Conservation (phyloP, 2,329 filamentous ascomycete genomes). For the Tolypocladium inflatum region DNA sequence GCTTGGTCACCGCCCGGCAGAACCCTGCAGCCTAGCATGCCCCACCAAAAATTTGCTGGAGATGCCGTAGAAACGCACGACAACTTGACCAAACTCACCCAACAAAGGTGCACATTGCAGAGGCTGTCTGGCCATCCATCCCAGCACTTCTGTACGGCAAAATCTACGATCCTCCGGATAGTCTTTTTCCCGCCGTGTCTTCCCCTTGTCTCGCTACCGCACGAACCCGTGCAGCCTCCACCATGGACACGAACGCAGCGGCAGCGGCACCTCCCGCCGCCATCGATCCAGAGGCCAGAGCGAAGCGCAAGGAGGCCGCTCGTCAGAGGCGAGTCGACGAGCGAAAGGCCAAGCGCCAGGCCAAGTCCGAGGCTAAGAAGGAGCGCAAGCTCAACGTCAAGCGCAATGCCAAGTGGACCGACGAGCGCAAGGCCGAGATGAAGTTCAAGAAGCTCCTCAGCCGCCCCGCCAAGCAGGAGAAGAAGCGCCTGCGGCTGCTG, state of each 20-base stretch:
- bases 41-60: not conserved
- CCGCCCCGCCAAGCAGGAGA: conserved; percentile 24
- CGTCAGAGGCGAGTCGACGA: conserved; percentile 9
- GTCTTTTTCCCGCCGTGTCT: not conserved
- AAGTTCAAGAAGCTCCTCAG: conserved; percentile 18
- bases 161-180: not conserved
- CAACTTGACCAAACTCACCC: not conserved
- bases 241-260: not conserved
- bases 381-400: conserved; percentile 24
- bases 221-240: not conserved
- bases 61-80: too few species aligned
- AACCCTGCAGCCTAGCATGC: not conserved
- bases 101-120: not conserved
- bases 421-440: conserved; percentile 20
- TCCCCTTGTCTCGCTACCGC: not conserved
- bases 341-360: conserved; percentile 26
- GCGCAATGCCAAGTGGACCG: conserved; percentile 21
- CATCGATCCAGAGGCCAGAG: not conserved
- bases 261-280: not conserved
- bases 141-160: not conserved
- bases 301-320: not conserved
- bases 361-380: conserved; percentile 22
- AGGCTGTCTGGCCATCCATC: not conserved
- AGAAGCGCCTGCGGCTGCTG: conserved; percentile 26
- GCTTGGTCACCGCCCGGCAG: not conserved